Conservation (phyloP, 176 grass and related monocot species). For the Cenchrus fungigraminus region DNA sequence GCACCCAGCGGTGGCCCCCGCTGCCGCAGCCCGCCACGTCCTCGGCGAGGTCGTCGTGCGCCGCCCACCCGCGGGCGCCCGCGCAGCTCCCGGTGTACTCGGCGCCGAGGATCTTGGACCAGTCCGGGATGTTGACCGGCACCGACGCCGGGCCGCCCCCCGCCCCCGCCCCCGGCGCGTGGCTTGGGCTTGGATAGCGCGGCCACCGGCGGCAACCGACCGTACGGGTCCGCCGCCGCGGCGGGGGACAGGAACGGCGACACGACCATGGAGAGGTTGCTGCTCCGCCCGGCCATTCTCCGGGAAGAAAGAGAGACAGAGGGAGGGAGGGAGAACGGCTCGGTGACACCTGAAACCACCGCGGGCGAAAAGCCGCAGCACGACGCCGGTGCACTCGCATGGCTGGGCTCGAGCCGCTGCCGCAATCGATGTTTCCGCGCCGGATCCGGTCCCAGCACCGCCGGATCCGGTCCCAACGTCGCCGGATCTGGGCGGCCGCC, state of each 20-base stretch:
- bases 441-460: no score
- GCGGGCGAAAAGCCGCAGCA: no score
- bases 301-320: neutral
- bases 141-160: constrained; percentile 52
- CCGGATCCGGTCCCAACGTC: no score
- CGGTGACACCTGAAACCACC: neutral
- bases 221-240: constrained; percentile 28
- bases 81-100: constrained; percentile 56
- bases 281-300: constrained; percentile 69
- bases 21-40: neutral
- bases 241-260: constrained; percentile 32
- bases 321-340: neutral
- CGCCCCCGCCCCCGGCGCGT: neutral
- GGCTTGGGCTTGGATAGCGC: constrained; percentile 39
- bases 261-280: constrained; percentile 50
- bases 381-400: no score
- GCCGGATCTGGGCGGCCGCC: no score
- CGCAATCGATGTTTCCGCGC: no score
- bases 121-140: constrained; percentile 90
- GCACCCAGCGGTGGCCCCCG: constrained; percentile 50
- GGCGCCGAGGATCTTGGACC: constrained; percentile 79
- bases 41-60: constrained; percentile 26
- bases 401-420: no score
- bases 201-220: constrained; percentile 27
- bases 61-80: constrained; percentile 39